A percentile compares a stretch with the other conserved stretches of the same genome.
phyloP scores from a whole-genome alignment of 306 rosid genomes.

The Vigna unguiculata region DNA sequence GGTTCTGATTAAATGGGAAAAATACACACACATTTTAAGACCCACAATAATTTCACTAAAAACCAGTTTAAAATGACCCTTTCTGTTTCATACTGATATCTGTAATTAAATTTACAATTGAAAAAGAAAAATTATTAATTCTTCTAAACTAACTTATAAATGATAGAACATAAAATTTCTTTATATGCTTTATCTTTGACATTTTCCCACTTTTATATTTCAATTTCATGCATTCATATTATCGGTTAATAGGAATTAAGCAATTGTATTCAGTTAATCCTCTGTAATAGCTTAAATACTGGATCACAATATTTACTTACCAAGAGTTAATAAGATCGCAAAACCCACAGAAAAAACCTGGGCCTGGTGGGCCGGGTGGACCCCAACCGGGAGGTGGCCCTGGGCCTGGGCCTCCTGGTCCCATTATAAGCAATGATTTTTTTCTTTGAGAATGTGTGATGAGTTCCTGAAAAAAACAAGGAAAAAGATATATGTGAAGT shows the following conservation, averaged over 20 bases:
- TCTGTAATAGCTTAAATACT: not conserved
- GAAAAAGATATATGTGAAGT: not conserved
- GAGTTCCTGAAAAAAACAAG: not conserved
- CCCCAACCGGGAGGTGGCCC: constrained; percentile 54
- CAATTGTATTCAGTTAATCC: not conserved
- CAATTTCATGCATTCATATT: not conserved
- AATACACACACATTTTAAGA: not conserved
- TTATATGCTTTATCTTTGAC: not conserved
- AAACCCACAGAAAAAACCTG: constrained; percentile 54
- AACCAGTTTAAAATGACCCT: too few relatives aligned
- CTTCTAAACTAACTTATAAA: not conserved
- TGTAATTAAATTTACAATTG: not conserved
- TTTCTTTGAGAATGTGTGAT: not conserved
- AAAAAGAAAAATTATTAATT: not conserved
- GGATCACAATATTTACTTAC: constrained; percentile 41
- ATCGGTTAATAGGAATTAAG: not conserved
- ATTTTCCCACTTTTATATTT: not conserved
- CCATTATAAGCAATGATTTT: constrained; percentile 32
- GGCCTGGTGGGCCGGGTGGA: constrained; percentile 47
- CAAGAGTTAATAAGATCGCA: constrained; percentile 55
- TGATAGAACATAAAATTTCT: not conserved
- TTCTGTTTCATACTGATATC: not conserved
- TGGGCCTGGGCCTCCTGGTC: constrained; percentile 50
- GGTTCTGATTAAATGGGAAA: not conserved
- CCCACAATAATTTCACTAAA: too few relatives aligned